Percentiles rank a stretch among this genome's conserved stretches.
Evolutionary conservation across 176 grass and related monocot genomes (phyloP).

Genomic region (Phoenix dactylifera): DNA sequence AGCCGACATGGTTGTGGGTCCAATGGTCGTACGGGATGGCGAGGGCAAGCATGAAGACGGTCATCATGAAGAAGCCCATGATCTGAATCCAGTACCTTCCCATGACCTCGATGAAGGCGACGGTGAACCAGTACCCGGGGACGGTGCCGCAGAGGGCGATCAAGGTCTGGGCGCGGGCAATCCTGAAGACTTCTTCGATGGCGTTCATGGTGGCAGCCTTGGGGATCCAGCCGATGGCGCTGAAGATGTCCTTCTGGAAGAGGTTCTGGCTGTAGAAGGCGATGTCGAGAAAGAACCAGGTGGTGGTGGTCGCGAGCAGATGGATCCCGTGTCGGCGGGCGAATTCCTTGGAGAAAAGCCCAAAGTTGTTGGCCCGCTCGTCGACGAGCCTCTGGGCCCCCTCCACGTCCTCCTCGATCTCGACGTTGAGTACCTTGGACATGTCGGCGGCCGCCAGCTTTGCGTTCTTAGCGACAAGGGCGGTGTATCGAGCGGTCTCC

Average conservation of each 20-base stretch:
- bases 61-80: slow-evolving; percentile 69
- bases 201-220: slow-evolving; percentile 51
- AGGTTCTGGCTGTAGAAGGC: slow-evolving; percentile 89
- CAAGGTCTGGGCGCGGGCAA: slow-evolving; percentile 49
- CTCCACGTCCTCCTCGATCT: slow-evolving; percentile 27
- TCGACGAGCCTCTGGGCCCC: neutral
- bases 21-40: slow-evolving; percentile 43
- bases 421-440: slow-evolving; percentile 47
- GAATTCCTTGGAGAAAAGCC: slow-evolving; percentile 69
- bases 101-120: slow-evolving; percentile 54
- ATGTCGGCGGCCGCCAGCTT: slow-evolving; percentile 69
- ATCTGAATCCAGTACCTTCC: slow-evolving; percentile 70
- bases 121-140: slow-evolving; percentile 82
- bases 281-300: slow-evolving; percentile 83
- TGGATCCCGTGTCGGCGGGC: slow-evolving; percentile 39
- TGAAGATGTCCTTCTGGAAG: slow-evolving; percentile 93
- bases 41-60: slow-evolving; percentile 59
- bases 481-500: slow-evolving; percentile 82
- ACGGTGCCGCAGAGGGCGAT: slow-evolving; percentile 79
- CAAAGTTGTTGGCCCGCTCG: slow-evolving; percentile 16
- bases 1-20: slow-evolving; percentile 39
- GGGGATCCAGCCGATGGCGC: slow-evolving; percentile 61
- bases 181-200: slow-evolving; percentile 56
- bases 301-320: slow-evolving; percentile 48
- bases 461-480: slow-evolving; percentile 48